phyloP scores from a whole-genome alignment of 192 early-diverging fungal genomes.

The Rhizophagus prolifer region DNA sequence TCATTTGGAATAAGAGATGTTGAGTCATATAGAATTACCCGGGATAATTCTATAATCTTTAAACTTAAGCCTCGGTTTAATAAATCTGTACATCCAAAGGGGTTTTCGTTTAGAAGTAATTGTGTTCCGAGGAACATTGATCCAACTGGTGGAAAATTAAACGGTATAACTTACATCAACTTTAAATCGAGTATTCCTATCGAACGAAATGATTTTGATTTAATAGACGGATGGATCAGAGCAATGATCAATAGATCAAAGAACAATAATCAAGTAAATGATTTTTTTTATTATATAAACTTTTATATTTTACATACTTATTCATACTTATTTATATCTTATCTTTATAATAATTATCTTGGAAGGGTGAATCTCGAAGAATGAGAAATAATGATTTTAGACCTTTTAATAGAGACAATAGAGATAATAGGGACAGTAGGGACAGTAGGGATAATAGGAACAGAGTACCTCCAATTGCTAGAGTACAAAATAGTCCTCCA shows the following conservation, averaged over 20 bases:
- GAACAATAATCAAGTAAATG: too few relatives aligned
- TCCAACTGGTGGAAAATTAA: neutral
- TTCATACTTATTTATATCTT: too few relatives aligned
- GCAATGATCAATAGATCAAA: neutral
- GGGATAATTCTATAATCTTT: neutral
- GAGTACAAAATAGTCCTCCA: neutral
- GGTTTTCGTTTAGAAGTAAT: neutral
- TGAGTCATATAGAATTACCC: too few relatives aligned
- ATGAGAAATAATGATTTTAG: neutral
- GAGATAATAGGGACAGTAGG: neutral
- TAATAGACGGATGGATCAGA: neutral
- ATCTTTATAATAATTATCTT: neutral
- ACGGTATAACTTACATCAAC: neutral
- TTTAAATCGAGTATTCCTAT: neutral
- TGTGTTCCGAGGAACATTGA: neutral
- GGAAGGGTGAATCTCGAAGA: neutral
- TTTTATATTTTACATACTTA: neutral
- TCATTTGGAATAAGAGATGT: neutral
- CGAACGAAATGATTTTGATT: neutral
- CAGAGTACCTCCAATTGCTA: neutral
- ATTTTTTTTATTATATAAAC: too few relatives aligned
- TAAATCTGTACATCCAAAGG: conserved; percentile 1
- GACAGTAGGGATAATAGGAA: neutral
- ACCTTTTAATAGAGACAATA: neutral
- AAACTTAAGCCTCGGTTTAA: neutral